Conservation (phyloP, 202 grass and related monocot species). For the Brachypodium distachyon region DNA sequence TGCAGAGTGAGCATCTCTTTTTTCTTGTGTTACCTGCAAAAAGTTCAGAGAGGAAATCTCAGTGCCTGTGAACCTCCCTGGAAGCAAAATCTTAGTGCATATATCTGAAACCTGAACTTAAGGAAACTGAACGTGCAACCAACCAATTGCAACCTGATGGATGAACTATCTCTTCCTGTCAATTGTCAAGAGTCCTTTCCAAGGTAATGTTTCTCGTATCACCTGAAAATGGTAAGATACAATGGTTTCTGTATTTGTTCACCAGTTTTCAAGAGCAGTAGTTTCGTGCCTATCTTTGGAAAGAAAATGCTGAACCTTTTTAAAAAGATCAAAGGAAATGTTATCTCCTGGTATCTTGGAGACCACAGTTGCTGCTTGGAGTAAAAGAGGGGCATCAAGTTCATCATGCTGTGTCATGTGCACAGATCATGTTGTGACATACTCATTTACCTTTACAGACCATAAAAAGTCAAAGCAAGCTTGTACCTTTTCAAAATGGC, state of each 20-base stretch:
- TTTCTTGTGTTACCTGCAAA: not conserved
- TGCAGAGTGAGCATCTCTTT: not conserved
- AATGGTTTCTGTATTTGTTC: not conserved
- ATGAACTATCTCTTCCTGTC: not conserved
- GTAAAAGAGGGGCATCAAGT: constrained; percentile 36
- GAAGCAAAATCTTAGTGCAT: not conserved
- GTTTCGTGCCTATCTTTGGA: not conserved
- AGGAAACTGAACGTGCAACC: not conserved
- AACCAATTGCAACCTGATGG: not conserved
- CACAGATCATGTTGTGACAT: not conserved
- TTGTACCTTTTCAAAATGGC: not conserved
- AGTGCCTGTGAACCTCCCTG: constrained; percentile 1
- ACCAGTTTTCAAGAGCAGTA: too few species aligned
- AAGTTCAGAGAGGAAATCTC: constrained; percentile 8
- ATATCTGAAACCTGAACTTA: not conserved
- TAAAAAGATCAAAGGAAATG: not conserved
- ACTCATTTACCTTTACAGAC: not conserved
- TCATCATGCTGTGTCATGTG: constrained; percentile 13
- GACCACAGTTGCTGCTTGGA: constrained; percentile 31
- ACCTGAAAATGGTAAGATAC: not conserved
- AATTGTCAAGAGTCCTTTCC: not conserved
- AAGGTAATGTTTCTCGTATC: not conserved
- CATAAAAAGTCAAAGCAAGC: not conserved
- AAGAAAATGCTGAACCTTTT: not conserved
- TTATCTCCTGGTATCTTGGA: constrained; percentile 1